Base-by-base conservation (phyloP, 1,284 basidiomycete species). In the Apiotrichum mycotoxinovorans region DNA sequence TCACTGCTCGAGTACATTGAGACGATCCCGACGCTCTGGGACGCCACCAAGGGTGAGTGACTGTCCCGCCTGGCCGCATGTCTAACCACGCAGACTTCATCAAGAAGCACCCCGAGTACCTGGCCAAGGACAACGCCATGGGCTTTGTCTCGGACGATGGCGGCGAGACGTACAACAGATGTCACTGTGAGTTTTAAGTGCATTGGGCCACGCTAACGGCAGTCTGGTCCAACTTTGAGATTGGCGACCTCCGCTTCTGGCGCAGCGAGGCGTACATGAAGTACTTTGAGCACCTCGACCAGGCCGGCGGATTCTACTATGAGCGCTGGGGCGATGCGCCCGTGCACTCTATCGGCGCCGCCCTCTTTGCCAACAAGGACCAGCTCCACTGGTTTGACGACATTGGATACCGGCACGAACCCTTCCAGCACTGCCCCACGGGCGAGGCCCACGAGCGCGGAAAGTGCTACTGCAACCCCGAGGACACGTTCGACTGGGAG, bases 191-290 rank as follows among this genome's bases (percentile, higher is more conserved):
- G 86, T 79, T n/a, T n/a, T n/a, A n/a, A n/a, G n/a, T n/a, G n/a
- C n/a, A n/a, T n/a, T n/a, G n/a, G n/a, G n/a, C n/a, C n/a, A 4
- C 12, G 22, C 43, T 54, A 23, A 49, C 46, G 3, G 34, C 61
- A 87, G 86, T 84, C 73, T 89, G 87, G 87, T 86, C 83, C 67
- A 90, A 89, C 73, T 90, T 91, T 64, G 91, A 94, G 73, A 91
- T 94, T 52, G 89, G 85, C 22, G 73, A 75, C 57, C 70, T 78
- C 80, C 83, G 87, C 62, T 91, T 93, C 70, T 91, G 88, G 86
- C 80, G 91, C 53, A 78, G 82, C 8, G 82, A 89, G 61, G 84
- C 86, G 4, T 94, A 94, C 74, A 80, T 78, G 61, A 82, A 84
- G 51, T 93, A 86, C 78, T 94, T 93, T 66, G 81, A 88, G 25